Conservation (phyloP, 2,329 filamentous ascomycete genomes). For the Neocatenulostroma microsporum region DNA sequence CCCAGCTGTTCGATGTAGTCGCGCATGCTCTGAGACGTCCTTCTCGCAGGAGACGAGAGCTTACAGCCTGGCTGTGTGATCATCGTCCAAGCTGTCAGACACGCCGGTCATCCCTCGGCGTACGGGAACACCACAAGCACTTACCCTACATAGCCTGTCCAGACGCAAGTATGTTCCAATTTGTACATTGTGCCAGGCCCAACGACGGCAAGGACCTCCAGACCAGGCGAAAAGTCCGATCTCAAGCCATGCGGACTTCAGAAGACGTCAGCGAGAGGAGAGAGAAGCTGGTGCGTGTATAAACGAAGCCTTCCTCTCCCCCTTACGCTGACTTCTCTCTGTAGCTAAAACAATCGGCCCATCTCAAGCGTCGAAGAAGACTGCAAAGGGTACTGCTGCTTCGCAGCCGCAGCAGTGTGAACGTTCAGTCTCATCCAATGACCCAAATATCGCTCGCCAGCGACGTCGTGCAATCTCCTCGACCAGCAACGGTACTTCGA, state of each 20-base stretch:
- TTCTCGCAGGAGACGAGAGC: background rate
- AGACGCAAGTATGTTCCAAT: slow-evolving; percentile 7
- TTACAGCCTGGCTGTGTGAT: background rate
- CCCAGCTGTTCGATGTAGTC: no score
- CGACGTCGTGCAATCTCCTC: no score
- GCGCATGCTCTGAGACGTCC: no score
- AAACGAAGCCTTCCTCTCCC: no score
- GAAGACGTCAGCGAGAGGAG: slow-evolving; percentile 8
- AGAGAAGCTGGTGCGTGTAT: slow-evolving; percentile 3
- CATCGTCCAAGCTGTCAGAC: background rate
- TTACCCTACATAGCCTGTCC: background rate
- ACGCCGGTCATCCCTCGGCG: background rate
- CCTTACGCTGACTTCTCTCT: background rate
- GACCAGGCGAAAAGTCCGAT: slow-evolving; percentile 11
- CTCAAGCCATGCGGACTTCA: slow-evolving; percentile 46
- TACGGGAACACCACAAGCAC: background rate
- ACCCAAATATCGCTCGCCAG: no score
- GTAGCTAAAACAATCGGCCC: no score
- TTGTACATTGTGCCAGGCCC: slow-evolving; percentile 6
- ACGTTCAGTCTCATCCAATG: no score
- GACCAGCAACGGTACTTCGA: no score
- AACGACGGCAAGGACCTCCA: slow-evolving; percentile 6
- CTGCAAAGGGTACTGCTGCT: no score
- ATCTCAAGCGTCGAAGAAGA: no score
- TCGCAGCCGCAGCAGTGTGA: no score